Conservation (phyloP, 2,329 filamentous ascomycete species). For the Karstenula rhodostoma region DNA sequence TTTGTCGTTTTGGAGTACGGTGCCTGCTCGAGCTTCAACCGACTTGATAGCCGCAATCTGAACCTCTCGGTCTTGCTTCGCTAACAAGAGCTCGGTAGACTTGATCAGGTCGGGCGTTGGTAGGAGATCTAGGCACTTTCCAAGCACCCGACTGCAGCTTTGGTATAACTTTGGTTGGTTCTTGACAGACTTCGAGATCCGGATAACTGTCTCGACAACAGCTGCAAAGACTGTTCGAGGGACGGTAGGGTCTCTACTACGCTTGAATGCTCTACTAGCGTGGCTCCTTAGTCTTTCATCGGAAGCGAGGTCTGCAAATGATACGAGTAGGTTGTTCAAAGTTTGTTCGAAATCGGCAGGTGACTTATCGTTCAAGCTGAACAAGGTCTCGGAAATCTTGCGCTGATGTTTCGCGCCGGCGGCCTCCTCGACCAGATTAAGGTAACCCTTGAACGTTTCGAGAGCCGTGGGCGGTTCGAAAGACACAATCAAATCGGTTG, state of each 20-base stretch:
- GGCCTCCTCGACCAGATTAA: constrained; percentile 78
- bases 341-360: constrained; percentile 46
- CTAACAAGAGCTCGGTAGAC: constrained; percentile 82
- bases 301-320: constrained; percentile 48
- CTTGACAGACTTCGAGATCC: constrained; percentile 71
- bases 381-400: constrained; percentile 73
- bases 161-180: constrained; percentile 45
- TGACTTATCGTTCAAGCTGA: constrained; percentile 66
- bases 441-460: constrained; percentile 76
- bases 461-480: constrained; percentile 81
- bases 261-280: constrained; percentile 40
- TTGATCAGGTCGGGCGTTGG: constrained; percentile 90
- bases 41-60: constrained; percentile 77
- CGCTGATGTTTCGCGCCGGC: constrained; percentile 72
- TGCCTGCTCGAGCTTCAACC: constrained; percentile 79
- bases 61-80: constrained; percentile 74
- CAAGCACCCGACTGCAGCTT: constrained; percentile 72
- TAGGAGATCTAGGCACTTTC: constrained; percentile 81
- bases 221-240: constrained; percentile 44
- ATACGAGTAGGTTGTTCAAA: constrained; percentile 49
- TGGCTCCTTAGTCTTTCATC: constrained; percentile 43
- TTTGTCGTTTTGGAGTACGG: constrained; percentile 73
- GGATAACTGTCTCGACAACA: constrained; percentile 53
- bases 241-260: constrained; percentile 34
- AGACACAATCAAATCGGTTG: constrained; percentile 74